These are phyloP conservation scores for Niebla homalea DNA, from an alignment of 495 filamentous ascomycete species.

Conservation along the genomic window DNA sequence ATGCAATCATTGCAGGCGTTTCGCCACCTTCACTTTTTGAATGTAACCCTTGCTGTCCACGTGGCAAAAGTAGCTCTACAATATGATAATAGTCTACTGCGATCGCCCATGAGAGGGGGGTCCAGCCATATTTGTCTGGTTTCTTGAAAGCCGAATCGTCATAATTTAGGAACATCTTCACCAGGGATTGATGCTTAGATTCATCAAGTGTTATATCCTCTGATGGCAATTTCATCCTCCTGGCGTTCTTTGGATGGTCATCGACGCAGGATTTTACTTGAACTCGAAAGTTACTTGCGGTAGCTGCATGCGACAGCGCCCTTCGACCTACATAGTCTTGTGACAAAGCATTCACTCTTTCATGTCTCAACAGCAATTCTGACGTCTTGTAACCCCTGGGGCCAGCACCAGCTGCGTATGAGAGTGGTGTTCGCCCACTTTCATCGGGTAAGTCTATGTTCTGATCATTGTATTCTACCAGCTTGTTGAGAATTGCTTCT, in stretches of 20 bases:
- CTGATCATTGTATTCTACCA: background rate
- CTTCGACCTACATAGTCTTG: slow-evolving; percentile 2
- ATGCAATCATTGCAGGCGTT: too few species aligned
- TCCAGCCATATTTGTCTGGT: slow-evolving; percentile 4
- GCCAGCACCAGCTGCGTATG: background rate
- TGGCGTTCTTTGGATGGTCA: background rate
- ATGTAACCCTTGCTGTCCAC: background rate
- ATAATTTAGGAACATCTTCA: slow-evolving; percentile 4
- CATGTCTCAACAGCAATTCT: background rate
- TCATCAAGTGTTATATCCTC: too few species aligned
- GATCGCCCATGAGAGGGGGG: slow-evolving; percentile 15
- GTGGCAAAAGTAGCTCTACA: slow-evolving; percentile 7
- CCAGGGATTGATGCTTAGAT: slow-evolving; percentile 1
- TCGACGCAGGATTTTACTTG: background rate
- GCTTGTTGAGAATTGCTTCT: too few species aligned
- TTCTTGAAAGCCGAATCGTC: background rate
- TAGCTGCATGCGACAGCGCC: background rate
- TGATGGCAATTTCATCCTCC: too few species aligned
- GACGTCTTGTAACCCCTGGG: background rate
- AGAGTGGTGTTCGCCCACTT: background rate
- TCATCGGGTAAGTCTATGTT: background rate
- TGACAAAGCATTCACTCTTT: background rate
- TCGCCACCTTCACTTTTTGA: background rate
- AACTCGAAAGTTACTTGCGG: too few species aligned
- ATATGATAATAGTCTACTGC: slow-evolving; percentile 2